Conservation (phyloP, 768 basidiomycete species). For the Phylloporus rhodoxanthus region DNA sequence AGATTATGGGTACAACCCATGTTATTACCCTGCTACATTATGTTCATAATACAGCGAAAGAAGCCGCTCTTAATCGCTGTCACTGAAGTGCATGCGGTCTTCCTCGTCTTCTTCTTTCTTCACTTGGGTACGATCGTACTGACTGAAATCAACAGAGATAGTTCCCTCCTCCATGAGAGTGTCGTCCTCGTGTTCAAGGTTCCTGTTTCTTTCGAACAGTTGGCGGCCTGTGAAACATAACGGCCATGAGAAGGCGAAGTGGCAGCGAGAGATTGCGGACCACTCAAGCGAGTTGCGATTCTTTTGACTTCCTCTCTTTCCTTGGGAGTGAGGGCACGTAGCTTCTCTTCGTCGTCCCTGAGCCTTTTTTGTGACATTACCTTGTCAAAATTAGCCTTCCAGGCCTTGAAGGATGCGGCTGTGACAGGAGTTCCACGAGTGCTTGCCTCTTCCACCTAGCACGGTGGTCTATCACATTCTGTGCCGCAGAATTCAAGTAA, state of each 20-base stretch:
- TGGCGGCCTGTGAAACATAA: constrained; percentile 64
- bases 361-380: constrained; percentile 54
- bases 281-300: constrained; percentile 54
- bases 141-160: constrained; percentile 81
- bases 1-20: constrained; percentile 7
- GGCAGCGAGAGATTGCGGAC: constrained; percentile 37
- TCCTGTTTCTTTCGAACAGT: constrained; percentile 79
- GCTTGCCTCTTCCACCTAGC: constrained; percentile 78
- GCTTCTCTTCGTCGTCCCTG: constrained; percentile 71
- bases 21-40: constrained; percentile 5
- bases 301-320: constrained; percentile 83
- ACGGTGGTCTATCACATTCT: constrained; percentile 3
- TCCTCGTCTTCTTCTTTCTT: constrained; percentile 56
- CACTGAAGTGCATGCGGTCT: constrained; percentile 67
- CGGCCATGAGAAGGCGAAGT: constrained; percentile 3
- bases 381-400: constrained; percentile 76
- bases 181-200: constrained; percentile 69
- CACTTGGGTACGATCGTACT: constrained; percentile 68
- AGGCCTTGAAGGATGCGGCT: constrained; percentile 66
- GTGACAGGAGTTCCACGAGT: constrained; percentile 94
- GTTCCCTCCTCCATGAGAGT: constrained; percentile 77
- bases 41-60: background rate
- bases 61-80: constrained; percentile 62
- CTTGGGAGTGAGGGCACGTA: constrained; percentile 65
- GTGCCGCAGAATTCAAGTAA: background rate